Evolutionary conservation across 352 stramenopile genomes (phyloP), one percentile per base, ranked within the genome.

Genomic region (Discostella stelligera): DNA sequence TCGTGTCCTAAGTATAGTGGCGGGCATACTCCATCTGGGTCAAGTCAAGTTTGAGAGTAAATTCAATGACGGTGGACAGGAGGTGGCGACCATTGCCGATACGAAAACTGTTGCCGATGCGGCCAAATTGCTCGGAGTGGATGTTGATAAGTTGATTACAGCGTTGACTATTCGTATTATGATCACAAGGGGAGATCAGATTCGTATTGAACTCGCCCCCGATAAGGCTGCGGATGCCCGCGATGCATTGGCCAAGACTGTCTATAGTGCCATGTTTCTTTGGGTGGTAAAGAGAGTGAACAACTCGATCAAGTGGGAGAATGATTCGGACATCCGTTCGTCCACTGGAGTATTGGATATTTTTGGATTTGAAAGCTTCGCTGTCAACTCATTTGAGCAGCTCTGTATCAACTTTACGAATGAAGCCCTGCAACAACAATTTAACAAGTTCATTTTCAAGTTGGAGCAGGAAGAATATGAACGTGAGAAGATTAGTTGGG

Each of bases 301-400:
- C 60, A 74, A 84, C 66, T 89, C 76, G 77, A 91, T 93, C 59
- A 80, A 73, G 50, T 91, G 88, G 88, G 80, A 91, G 56, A 89
- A 89, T 52, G 85, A 92, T 64, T 54, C 54, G 5, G 86, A 91
- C 50, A 81, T 93, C 25, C 62, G 79, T 10, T 92, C 86, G 44
- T 94, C 87, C 56, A 98, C 98, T 50, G 96, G 96, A 65, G 96
- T 99, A 39, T 84, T 99, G 59, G 97, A 99, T 94, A 99, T 99
- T 80, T 99, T 98, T 80, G 97, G 97, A 41, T 99, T 99, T 75
- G 97, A 99, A 85, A 97, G 97, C 75, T 99, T 99, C 71, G 93
- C 79, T 90, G 96, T 89, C 92, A 98, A 94, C 95, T 98, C 87
- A 89, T 97, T 87, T 66, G 89, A 93, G 21, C 88, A 95, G 71